These are phyloP conservation scores for Saccharomyces hybrid DNA, from an alignment of 1,139 yeast species.

Conservation along the genomic window DNA sequence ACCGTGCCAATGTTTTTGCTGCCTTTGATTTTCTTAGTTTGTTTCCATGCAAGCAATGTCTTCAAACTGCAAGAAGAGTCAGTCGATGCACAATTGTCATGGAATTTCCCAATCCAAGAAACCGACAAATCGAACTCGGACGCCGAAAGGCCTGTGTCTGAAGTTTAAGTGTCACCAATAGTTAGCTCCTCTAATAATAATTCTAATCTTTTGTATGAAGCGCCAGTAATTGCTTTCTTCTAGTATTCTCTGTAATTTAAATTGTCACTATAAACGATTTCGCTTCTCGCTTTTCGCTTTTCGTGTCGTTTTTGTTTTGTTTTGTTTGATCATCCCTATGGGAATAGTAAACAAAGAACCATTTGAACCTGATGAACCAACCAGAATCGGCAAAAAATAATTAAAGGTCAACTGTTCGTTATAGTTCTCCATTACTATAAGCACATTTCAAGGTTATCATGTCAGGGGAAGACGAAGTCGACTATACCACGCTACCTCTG, in stretches of 20 bases:
- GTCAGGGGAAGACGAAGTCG: slow-evolving; percentile 42
- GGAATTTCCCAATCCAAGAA: not conserved
- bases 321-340: not conserved
- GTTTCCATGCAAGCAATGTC: slow-evolving; percentile 9
- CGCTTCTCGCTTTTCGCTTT: not conserved
- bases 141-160: not conserved
- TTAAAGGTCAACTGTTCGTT: not conserved
- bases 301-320: not conserved
- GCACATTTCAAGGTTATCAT: not conserved
- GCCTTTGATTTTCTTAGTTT: not conserved
- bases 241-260: not conserved
- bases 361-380: not conserved
- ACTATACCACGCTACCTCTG: slow-evolving; percentile 55
- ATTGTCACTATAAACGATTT: not conserved
- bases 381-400: not conserved
- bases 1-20: slow-evolving; percentile 27
- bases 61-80: slow-evolving; percentile 15
- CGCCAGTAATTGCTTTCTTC: not conserved
- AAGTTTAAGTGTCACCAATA: not conserved
- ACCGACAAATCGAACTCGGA: not conserved
- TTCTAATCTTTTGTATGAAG: not conserved
- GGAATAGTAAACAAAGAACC: not conserved
- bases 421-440: not conserved
- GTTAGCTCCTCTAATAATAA: too few species aligned
- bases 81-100: slow-evolving; percentile 7